Percentiles rank a stretch among this genome's conserved stretches.
These are phyloP conservation scores for Spencermartinsiella europaea DNA, from an alignment of 805 yeast species.

Conservation along the genomic window DNA sequence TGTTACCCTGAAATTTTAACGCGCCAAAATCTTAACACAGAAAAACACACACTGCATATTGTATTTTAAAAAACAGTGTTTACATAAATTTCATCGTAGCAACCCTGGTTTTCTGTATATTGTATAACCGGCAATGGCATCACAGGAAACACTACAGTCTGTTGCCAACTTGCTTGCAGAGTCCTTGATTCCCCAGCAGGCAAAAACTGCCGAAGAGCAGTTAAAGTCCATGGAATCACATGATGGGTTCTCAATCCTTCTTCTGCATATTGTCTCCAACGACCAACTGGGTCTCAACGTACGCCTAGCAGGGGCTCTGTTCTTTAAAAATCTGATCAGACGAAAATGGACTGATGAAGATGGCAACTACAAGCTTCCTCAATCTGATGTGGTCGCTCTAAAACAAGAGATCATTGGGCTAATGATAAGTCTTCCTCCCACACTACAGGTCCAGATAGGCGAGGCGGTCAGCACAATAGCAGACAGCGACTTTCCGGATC, in stretches of 20 bases:
- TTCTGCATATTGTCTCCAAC: slow-evolving; percentile 74
- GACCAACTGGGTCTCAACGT: slow-evolving; percentile 47
- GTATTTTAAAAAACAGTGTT: too few relatives aligned
- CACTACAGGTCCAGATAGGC: slow-evolving; percentile 84
- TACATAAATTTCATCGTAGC: too few relatives aligned
- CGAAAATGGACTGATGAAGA: slow-evolving; percentile 88
- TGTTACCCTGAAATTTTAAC: too few relatives aligned
- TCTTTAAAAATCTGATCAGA: slow-evolving; percentile 80
- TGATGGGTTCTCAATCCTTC: slow-evolving; percentile 69
- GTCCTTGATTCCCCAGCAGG: slow-evolving; percentile 25
- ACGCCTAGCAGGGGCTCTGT: slow-evolving; percentile 83
- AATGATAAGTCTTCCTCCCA: slow-evolving; percentile 74
- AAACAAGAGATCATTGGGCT: slow-evolving; percentile 75
- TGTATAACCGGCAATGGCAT: too few relatives aligned
- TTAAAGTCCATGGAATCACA: slow-evolving; percentile 57
- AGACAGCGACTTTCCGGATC: slow-evolving; percentile 89
- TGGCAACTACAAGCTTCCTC: slow-evolving; percentile 64
- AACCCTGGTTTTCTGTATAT: too few relatives aligned
- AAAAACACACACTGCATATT: too few relatives aligned
- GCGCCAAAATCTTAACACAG: too few relatives aligned
- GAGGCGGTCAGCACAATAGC: slow-evolving; percentile 92
- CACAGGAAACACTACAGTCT: slow-evolving; percentile 5
- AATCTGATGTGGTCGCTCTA: slow-evolving; percentile 58
- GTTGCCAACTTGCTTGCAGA: slow-evolving; percentile 28
- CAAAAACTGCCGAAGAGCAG: slow-evolving; percentile 45